Conservation (phyloP, 305 asterid genomes). For the Withania somnifera region DNA sequence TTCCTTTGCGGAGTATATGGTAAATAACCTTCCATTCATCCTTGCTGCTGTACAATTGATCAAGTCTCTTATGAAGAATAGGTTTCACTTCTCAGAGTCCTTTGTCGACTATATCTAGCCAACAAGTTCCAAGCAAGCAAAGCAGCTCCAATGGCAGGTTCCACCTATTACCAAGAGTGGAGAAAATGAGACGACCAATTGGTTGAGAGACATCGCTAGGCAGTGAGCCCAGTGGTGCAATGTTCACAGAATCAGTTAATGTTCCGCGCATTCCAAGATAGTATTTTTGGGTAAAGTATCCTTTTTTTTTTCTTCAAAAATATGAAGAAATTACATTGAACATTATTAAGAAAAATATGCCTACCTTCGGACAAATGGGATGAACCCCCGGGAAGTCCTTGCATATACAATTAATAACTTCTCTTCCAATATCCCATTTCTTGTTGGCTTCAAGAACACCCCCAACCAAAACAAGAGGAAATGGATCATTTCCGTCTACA, state of each 20-base stretch:
- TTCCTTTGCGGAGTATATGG: not conserved
- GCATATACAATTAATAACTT: constrained; percentile 44
- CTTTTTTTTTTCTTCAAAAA: not conserved
- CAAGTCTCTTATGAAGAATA: not conserved
- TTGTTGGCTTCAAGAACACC: constrained; percentile 62
- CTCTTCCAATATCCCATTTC: constrained; percentile 65
- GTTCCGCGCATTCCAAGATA: not conserved
- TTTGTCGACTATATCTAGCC: constrained; percentile 35
- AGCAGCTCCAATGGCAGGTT: constrained; percentile 84
- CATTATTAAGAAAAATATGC: not conserved
- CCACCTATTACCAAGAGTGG: constrained; percentile 30
- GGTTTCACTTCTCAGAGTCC: constrained; percentile 21
- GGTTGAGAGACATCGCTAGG: not conserved
- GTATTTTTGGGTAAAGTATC: not conserved
- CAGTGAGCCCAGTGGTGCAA: not conserved
- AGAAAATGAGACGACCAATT: not conserved
- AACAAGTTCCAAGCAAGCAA: constrained; percentile 70
- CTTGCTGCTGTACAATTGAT: constrained; percentile 17
- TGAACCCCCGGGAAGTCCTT: constrained; percentile 60
- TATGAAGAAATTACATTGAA: not conserved
- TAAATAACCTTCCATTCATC: constrained; percentile 1
- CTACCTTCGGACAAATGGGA: constrained; percentile 58
- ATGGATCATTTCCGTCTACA: constrained; percentile 50
- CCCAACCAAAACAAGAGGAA: constrained; percentile 85
- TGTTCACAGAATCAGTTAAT: not conserved